Percentiles rank a stretch among this genome's conserved stretches.
Evolutionary conservation across 1,284 basidiomycete genomes (phyloP).

Genomic region (Leccinum subrobustum): DNA sequence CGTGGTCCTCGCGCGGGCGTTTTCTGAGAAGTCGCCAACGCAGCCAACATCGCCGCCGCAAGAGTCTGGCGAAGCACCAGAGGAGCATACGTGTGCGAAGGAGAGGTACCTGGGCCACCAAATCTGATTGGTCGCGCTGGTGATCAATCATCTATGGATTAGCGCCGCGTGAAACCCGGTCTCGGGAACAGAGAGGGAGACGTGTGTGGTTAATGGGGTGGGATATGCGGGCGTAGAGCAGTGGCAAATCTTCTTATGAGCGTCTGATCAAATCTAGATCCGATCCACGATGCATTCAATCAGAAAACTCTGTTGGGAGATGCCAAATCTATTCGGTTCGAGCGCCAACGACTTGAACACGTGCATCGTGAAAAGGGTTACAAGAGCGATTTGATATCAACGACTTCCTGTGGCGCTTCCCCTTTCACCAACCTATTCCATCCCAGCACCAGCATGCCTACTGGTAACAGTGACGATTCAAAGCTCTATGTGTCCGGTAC

Average conservation of each 20-base stretch:
- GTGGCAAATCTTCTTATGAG: not conserved
- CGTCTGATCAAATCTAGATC: not conserved
- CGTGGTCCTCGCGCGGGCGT: not conserved
- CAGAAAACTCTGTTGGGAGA: not conserved
- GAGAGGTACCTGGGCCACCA: not conserved
- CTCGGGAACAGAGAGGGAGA: not conserved
- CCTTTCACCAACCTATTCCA: not conserved
- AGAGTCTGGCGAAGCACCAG: too few species aligned
- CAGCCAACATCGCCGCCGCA: too few species aligned
- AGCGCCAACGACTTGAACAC: not conserved
- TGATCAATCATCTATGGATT: not conserved
- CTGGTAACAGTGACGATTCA: not conserved
- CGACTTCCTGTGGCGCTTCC: not conserved
- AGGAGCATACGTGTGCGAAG: not conserved
- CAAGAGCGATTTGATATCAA: not conserved
- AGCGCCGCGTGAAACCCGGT: too few species aligned
- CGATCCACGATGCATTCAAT: not conserved
- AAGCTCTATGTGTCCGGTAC: slow-evolving; percentile 9
- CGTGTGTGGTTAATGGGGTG: not conserved
- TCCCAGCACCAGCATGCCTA: not conserved
- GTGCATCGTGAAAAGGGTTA: not conserved
- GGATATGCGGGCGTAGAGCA: not conserved
- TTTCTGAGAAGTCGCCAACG: too few species aligned
- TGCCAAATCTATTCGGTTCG: not conserved
- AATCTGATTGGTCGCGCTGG: not conserved